These are phyloP conservation scores for Nannizzia gypsea DNA, from an alignment of 2,329 filamentous ascomycete species.

Conservation along the genomic window DNA sequence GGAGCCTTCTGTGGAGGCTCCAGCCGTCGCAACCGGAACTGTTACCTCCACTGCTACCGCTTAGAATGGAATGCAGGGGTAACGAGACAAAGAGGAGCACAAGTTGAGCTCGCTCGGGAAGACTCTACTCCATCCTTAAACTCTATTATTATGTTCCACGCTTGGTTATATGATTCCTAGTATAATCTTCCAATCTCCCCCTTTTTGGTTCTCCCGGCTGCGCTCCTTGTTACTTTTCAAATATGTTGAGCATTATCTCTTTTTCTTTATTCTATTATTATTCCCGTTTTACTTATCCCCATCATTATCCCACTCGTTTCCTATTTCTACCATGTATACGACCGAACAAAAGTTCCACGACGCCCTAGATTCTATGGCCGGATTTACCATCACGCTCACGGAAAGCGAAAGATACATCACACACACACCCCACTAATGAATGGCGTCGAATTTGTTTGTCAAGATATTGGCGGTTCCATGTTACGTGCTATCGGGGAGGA, in stretches of 20 bases:
- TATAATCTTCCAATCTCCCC: neutral
- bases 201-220: neutral
- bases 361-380: constrained; percentile 26
- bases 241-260: constrained; percentile 29
- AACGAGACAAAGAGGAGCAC: neutral
- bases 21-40: constrained; percentile 33
- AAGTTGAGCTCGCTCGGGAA: neutral
- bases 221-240: constrained; percentile 9
- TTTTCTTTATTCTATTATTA: constrained; percentile 18
- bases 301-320: neutral
- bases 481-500: neutral
- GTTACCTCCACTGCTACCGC: constrained; percentile 21
- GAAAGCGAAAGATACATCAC: neutral
- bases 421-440: constrained; percentile 26
- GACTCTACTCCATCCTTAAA: neutral
- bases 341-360: constrained; percentile 33
- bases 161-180: neutral
- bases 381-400: constrained; percentile 19
- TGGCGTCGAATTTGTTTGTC: constrained; percentile 31
- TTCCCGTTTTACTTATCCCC: constrained; percentile 14
- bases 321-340: constrained; percentile 28
- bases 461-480: constrained; percentile 19
- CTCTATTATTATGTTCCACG: neutral
- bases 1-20: constrained; percentile 22
- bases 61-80: neutral